Evolutionary conservation across 1,139 yeast species (phyloP).

Genomic region (Suzukiozyma palmioleophila): DNA sequence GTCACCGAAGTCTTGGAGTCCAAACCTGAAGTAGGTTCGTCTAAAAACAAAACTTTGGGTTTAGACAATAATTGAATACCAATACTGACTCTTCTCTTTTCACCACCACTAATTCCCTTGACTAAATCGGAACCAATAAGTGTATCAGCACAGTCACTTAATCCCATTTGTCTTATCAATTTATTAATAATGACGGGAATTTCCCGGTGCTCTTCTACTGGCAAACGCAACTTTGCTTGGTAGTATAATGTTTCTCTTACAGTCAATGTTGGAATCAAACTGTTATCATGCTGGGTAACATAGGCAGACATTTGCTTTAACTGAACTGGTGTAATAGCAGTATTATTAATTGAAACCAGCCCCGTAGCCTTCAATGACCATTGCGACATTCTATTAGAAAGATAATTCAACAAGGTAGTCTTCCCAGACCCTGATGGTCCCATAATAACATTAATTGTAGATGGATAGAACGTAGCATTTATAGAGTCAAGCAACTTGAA

Average conservation of each 20-base stretch:
- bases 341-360: constrained; percentile 20
- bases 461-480: constrained; percentile 49
- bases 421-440: constrained; percentile 87
- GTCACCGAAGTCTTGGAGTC: constrained; percentile 67
- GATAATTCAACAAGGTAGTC: constrained; percentile 58
- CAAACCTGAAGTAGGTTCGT: constrained; percentile 82
- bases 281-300: constrained; percentile 73
- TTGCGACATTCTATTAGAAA: constrained; percentile 58
- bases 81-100: constrained; percentile 71
- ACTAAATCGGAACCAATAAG: constrained; percentile 64
- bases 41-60: constrained; percentile 63
- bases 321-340: constrained; percentile 35
- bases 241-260: constrained; percentile 66
- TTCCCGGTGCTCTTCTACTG: constrained; percentile 21
- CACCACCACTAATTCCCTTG: constrained; percentile 80
- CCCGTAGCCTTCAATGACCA: constrained; percentile 15
- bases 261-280: constrained; percentile 59
- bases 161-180: constrained; percentile 58
- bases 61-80: constrained; percentile 67
- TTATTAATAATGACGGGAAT: constrained; percentile 37
- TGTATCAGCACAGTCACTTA: constrained; percentile 68
- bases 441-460: constrained; percentile 67
- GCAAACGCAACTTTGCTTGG: constrained; percentile 62
- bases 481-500: constrained; percentile 33
- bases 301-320: constrained; percentile 51